Percentiles rank a stretch among this genome's conserved stretches.
phyloP scores from a whole-genome alignment of 2,329 filamentous ascomycete species.

The Colletotrichum sp. region DNA sequence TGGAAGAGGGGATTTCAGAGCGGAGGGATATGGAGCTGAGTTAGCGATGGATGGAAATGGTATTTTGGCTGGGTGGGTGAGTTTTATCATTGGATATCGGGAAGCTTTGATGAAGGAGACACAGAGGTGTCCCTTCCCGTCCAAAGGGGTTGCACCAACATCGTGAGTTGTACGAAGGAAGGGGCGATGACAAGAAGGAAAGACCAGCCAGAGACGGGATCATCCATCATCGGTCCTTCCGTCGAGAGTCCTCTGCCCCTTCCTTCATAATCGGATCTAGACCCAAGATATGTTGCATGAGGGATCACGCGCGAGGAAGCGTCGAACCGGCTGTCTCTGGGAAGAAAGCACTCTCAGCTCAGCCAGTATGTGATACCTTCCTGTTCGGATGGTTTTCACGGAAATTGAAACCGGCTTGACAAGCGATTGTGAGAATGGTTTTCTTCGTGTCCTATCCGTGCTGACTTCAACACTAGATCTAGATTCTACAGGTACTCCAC shows the following conservation, averaged over 20 bases:
- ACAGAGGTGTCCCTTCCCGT: not conserved
- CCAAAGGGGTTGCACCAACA: not conserved
- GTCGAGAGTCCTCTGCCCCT: accelerated
- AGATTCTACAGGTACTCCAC: accelerated
- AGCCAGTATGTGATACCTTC: accelerated
- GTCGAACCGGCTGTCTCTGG: not conserved
- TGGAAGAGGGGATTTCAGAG: not conserved
- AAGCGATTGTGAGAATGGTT: no score
- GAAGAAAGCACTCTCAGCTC: accelerated
- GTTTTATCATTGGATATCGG: not conserved
- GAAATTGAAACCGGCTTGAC: no score
- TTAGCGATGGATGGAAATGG: not conserved
- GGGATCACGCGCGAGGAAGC: not conserved
- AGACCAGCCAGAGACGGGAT: not conserved
- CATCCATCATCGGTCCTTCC: not conserved
- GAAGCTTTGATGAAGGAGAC: not conserved
- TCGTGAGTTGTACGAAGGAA: not conserved
- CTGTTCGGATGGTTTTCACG: accelerated
- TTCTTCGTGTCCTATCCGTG: no score
- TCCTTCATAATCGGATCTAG: not conserved
- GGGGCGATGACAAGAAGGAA: not conserved
- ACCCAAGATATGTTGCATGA: not conserved
- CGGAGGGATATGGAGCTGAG: accelerated
- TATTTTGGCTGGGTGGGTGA: not conserved
- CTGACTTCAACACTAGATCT: not conserved